Evolutionary conservation across 139 green algal species (phyloP), one percentile per base, ranked within the genome.

Genomic region (Chlorella sp.): DNA sequence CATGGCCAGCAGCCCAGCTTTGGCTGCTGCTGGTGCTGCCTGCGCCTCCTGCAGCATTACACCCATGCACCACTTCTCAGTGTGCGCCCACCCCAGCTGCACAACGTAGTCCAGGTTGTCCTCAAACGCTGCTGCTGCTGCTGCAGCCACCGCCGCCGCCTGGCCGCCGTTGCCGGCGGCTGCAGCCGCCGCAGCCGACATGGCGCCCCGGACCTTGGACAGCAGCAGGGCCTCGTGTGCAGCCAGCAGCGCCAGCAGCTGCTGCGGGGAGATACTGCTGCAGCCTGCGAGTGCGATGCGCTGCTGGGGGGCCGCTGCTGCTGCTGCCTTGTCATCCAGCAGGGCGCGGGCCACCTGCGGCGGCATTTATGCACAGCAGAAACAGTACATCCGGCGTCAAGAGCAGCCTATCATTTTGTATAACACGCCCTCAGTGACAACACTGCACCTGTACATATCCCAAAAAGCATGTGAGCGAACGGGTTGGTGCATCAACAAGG

Each of bases 101-200:
- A 94, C 84, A 24, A 89, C 87, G 0, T 71, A 30, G 73, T 96
- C 91, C 61, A 92, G 72, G 33, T 89, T 77, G 26, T 69, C 80
- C 5, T 94, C 88, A 71, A 92, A 90, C n/a, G n/a, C n/a, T n/a
- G n/a, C n/a, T n/a, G n/a, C n/a, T n/a, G n/a, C n/a, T n/a, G n/a
- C n/a, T n/a, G n/a, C n/a, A 0, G 80, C 87, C 0, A 42, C 70
- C 0, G 71, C 68, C 5, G 83, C 85, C 0, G 77, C 83, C 24
- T 72, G 67, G 22, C 63, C 71, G 5, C 71, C 76, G 1, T 64
- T 77, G 4, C 42, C 60, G n/a, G 55, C 72, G 80, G 62, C 35
- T 60, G 35, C 32, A 34, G 27, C 74, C 80, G 24, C 63, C 66
- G 29, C 75, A 61, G 22, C 66, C 61, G 27, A 86, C 87, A 0